phyloP scores from a whole-genome alignment of 2,329 filamentous ascomycete genomes.

The Fusarium domesticum region DNA sequence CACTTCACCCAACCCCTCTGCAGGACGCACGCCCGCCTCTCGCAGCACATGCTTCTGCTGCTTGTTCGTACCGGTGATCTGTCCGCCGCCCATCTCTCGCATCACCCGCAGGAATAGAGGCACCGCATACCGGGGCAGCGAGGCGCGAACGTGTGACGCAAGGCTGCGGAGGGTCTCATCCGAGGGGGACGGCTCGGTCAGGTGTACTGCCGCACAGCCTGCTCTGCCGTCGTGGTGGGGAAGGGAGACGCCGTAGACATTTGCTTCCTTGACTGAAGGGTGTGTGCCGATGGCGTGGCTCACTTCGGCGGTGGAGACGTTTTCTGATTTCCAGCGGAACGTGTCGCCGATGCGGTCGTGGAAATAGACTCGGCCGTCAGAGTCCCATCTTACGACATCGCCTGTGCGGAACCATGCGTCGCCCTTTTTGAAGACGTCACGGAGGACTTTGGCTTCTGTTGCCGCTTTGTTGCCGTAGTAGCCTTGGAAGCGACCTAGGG shows the following conservation, averaged over 20 bases:
- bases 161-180: conserved; percentile 54
- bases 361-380: conserved; percentile 73
- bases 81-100: conserved; percentile 50
- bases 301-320: conserved; percentile 80
- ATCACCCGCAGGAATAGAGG: conserved; percentile 75
- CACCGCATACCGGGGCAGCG: conserved; percentile 46
- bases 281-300: conserved; percentile 69
- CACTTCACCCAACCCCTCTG: conserved; percentile 49
- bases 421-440: conserved; percentile 68
- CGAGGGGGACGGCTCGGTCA: conserved; percentile 44
- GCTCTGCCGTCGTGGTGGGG: conserved; percentile 81
- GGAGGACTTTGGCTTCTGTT: conserved; percentile 69
- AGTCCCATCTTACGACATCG: conserved; percentile 72
- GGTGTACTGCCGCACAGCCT: conserved; percentile 70
- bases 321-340: conserved; percentile 79
- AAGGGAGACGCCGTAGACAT: conserved; percentile 79
- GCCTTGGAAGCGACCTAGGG: conserved; percentile 68
- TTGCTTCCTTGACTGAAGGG: conserved; percentile 68
- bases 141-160: conserved; percentile 34
- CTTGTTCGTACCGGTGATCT: conserved; percentile 82
- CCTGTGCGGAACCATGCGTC: conserved; percentile 83
- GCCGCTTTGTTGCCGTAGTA: conserved; percentile 75
- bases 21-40: conserved; percentile 69
- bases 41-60: conserved; percentile 76
- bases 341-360: conserved; percentile 77